Evolutionary conservation across 2,329 filamentous ascomycete species (phyloP).

Genomic region (Ophiocordyceps unilateralis): DNA sequence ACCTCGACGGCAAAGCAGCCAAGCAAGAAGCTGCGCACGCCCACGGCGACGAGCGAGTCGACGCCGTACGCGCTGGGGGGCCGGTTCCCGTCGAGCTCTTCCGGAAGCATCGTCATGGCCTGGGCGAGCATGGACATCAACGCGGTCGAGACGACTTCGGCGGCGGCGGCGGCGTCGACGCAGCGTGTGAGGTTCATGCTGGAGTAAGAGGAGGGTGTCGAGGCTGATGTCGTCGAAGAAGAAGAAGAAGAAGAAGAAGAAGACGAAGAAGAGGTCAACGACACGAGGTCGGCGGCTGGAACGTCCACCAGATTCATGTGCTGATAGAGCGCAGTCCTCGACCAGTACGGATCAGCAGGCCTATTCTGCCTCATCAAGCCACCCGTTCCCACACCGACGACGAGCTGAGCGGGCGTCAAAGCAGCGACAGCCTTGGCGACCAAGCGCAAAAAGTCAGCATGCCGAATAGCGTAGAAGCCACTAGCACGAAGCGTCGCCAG

Average conservation of each 20-base stretch:
- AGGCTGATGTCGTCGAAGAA: neutral
- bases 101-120: constrained; percentile 25
- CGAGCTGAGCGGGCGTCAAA: constrained; percentile 26
- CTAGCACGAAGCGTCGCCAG: constrained; percentile 29
- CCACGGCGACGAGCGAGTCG: constrained; percentile 35
- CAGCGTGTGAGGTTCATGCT: constrained; percentile 14
- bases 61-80: constrained; percentile 29
- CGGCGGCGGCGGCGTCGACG: constrained; percentile 11
- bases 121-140: constrained; percentile 23
- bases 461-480: constrained; percentile 36
- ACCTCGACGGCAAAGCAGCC: constrained; percentile 25
- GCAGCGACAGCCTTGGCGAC: constrained; percentile 26
- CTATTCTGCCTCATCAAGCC: constrained; percentile 34
- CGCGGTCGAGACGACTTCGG: constrained; percentile 17
- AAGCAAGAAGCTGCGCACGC: constrained; percentile 31
- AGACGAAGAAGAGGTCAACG: neutral
- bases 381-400: constrained; percentile 36
- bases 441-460: constrained; percentile 29
- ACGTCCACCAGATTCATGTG: constrained; percentile 31
- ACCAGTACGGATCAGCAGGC: constrained; percentile 36
- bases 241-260: neutral
- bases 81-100: constrained; percentile 24
- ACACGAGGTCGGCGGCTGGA: constrained; percentile 12
- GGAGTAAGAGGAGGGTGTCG: constrained; percentile 5
- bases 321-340: constrained; percentile 28